These are phyloP conservation scores for Cerioporus squamosus DNA, from an alignment of 1,284 basidiomycete genomes.

Conservation along the genomic window DNA sequence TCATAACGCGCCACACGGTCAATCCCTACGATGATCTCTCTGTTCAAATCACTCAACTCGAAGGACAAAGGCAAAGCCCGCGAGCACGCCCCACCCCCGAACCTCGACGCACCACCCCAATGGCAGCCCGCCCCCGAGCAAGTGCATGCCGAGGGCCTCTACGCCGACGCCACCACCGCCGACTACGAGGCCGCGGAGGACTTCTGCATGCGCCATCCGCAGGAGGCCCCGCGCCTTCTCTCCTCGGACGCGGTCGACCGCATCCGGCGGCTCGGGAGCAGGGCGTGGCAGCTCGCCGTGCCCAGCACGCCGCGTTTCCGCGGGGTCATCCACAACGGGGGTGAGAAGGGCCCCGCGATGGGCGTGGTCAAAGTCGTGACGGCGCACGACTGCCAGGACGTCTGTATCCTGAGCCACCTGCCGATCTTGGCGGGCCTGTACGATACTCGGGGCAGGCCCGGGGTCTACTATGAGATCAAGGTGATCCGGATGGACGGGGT, in stretches of 20 bases:
- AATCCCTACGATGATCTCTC: constrained; percentile 9
- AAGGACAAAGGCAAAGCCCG: constrained; percentile 17
- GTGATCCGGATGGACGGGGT: constrained; percentile 60
- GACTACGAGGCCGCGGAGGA: constrained; percentile 53
- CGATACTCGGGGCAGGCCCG: constrained; percentile 52
- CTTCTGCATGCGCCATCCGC: constrained; percentile 50
- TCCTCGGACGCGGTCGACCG: constrained; percentile 52
- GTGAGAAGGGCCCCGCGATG: constrained; percentile 38
- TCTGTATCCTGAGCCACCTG: constrained; percentile 61
- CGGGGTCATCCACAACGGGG: constrained; percentile 41
- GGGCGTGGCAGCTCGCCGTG: constrained; percentile 54
- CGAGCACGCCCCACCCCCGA: not conserved
- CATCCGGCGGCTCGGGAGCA: constrained; percentile 49
- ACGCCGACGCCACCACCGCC: constrained; percentile 55
- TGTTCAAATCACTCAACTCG: constrained; percentile 11
- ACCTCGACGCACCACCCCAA: constrained; percentile 40
- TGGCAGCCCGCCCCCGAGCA: constrained; percentile 55
- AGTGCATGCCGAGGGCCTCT: constrained; percentile 50
- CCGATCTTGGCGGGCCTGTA: constrained; percentile 66
- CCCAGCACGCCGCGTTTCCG: constrained; percentile 42
- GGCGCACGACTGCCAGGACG: constrained; percentile 46
- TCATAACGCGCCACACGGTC: not conserved
- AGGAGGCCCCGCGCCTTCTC: constrained; percentile 47
- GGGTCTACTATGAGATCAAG: constrained; percentile 66
- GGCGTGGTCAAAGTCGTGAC: constrained; percentile 47